Percentiles rank a stretch among this genome's conserved stretches.
These are phyloP conservation scores for Nitzschia inconspicua DNA, from an alignment of 108 stramenopile genomes.

Conservation along the genomic window DNA sequence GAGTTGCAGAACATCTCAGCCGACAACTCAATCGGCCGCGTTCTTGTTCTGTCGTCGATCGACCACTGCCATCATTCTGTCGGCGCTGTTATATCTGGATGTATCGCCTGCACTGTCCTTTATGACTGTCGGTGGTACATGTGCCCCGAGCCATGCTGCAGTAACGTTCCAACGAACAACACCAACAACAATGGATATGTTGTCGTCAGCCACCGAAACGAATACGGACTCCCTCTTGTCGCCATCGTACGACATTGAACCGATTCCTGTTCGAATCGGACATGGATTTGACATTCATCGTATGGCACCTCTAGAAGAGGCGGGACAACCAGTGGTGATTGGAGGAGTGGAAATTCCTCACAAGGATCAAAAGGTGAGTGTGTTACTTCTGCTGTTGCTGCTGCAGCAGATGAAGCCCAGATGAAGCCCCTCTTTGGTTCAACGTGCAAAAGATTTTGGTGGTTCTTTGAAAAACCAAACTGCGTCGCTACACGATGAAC, in stretches of 20 bases:
- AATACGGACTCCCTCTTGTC: conserved; percentile 46
- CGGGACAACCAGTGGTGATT: conserved; percentile 89
- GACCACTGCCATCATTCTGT: too few relatives aligned
- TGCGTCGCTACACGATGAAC: too few relatives aligned
- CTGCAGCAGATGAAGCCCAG: background rate
- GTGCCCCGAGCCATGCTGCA: background rate
- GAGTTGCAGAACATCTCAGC: too few relatives aligned
- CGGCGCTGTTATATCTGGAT: too few relatives aligned
- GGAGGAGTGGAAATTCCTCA: conserved; percentile 85
- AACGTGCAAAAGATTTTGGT: background rate
- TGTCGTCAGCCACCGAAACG: background rate
- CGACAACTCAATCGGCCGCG: too few relatives aligned
- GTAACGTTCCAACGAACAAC: background rate
- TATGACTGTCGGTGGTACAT: background rate
- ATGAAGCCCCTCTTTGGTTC: too few relatives aligned
- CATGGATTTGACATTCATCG: conserved; percentile 98
- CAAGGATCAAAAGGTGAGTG: conserved; percentile 68
- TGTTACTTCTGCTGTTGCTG: background rate
- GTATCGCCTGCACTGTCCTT: background rate
- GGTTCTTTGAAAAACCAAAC: too few relatives aligned
- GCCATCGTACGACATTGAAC: conserved; percentile 79
- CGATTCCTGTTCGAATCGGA: conserved; percentile 81
- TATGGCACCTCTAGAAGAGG: conserved; percentile 80
- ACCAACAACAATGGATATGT: background rate
- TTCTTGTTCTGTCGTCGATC: too few relatives aligned